Evolutionary conservation across 2,329 filamentous ascomycete species (phyloP).

Genomic region (Whalleya microplaca): DNA sequence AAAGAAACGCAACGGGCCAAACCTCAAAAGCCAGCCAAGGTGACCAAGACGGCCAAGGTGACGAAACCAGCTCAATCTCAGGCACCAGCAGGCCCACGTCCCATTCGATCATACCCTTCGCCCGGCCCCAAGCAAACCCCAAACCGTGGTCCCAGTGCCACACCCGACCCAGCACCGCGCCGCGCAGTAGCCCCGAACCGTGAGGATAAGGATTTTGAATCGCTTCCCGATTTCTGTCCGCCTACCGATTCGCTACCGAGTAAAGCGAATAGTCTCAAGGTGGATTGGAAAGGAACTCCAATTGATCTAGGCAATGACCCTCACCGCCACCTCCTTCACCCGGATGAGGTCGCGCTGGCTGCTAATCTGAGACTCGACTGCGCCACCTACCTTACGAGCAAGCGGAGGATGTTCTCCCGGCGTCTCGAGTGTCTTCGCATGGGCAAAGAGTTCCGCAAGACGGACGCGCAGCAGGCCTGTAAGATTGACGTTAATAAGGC

Average conservation of each 20-base stretch:
- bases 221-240: constrained; percentile 74
- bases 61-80: constrained; percentile 37
- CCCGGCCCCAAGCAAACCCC: constrained; percentile 36
- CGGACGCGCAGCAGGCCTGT: constrained; percentile 93
- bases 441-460: constrained; percentile 89
- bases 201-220: constrained; percentile 80
- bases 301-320: constrained; percentile 77
- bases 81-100: constrained; percentile 29
- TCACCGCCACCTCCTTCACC: constrained; percentile 71
- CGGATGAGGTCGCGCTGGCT: constrained; percentile 77
- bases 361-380: constrained; percentile 81
- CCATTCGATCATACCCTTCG: constrained; percentile 33
- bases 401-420: constrained; percentile 85
- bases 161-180: constrained; percentile 53
- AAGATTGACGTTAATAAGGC: constrained; percentile 99
- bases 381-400: constrained; percentile 88
- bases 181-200: constrained; percentile 66
- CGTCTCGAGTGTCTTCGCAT: constrained; percentile 69
- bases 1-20: constrained; percentile 40
- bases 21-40: constrained; percentile 37
- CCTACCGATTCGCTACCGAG: constrained; percentile 66
- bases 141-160: constrained; percentile 43
- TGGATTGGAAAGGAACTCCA: constrained; percentile 83
- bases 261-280: constrained; percentile 74
- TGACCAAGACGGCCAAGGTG: constrained; percentile 34